Percentiles rank a stretch among this genome's conserved stretches.
These are phyloP conservation scores for Leccinum pseudoinsigne DNA, from an alignment of 1,284 basidiomycete genomes.

Conservation along the genomic window DNA sequence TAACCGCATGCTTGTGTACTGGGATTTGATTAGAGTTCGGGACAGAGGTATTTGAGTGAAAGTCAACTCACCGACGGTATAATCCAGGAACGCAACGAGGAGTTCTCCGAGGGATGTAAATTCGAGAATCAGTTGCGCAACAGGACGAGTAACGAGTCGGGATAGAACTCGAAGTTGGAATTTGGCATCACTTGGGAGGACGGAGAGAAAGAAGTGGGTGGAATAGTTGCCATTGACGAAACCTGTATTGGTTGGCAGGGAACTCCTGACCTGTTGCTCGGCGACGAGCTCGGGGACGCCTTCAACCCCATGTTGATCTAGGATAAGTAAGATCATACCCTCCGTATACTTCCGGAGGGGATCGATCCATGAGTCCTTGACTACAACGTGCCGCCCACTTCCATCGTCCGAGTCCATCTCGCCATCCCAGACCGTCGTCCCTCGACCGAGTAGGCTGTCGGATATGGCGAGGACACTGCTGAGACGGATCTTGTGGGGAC, in stretches of 20 bases:
- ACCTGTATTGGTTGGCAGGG: neutral
- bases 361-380: neutral
- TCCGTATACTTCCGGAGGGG: neutral
- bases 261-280: slow-evolving; percentile 7
- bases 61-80: neutral
- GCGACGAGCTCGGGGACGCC: slow-evolving; percentile 5
- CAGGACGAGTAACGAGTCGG: neutral
- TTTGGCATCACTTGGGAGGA: neutral
- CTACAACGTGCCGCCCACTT: neutral
- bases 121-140: neutral
- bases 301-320: slow-evolving; percentile 1
- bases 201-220: neutral
- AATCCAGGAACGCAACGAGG: slow-evolving; percentile 1
- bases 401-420: neutral
- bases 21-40: neutral
- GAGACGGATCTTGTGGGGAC: neutral
- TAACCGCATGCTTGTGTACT: neutral
- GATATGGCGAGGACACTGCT: neutral
- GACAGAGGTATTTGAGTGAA: neutral
- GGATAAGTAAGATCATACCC: neutral
- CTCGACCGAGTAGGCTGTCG: neutral
- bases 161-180: slow-evolving; percentile 1
- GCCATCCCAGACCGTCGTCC: neutral
- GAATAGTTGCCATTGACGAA: neutral
- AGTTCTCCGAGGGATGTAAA: slow-evolving; percentile 3